Evolutionary conservation across 23 red algal genomes (phyloP).

Genomic region (Gracilaria domingensis): DNA sequence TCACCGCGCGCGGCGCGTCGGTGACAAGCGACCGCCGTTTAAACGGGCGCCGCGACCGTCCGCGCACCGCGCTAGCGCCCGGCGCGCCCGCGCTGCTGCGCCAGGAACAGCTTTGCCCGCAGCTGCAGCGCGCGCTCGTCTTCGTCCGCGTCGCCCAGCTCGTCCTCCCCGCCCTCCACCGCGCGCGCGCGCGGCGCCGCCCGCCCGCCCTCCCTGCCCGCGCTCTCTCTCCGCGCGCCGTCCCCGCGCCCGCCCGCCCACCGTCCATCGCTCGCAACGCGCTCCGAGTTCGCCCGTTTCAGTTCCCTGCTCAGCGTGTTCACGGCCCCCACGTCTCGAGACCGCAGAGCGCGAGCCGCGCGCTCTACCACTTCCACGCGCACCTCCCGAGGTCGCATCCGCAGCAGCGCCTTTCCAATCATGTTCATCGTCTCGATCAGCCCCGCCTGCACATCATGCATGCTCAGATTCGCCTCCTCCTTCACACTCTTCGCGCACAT

Average conservation of each 20-base stretch:
- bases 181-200: background rate
- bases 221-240: background rate
- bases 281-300: constrained; percentile 1
- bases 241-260: background rate
- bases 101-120: constrained; percentile 24
- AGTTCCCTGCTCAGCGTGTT: constrained; percentile 19
- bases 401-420: constrained; percentile 12
- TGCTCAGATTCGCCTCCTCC: constrained; percentile 34
- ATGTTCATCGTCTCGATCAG: constrained; percentile 25
- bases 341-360: constrained; percentile 32
- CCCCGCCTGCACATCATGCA: constrained; percentile 40
- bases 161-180: background rate
- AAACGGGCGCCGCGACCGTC: constrained; percentile 13
- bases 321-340: constrained; percentile 15
- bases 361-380: constrained; percentile 3
- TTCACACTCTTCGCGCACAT: constrained; percentile 43
- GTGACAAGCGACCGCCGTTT: too few relatives aligned
- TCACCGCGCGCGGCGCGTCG: constrained; percentile 4
- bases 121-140: constrained; percentile 7
- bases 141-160: background rate
- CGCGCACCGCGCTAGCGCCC: background rate
- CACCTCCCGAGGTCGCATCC: background rate
- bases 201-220: background rate
- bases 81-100: constrained; percentile 15
- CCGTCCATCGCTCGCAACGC: background rate